Evolutionary conservation across 352 stramenopile genomes (phyloP).

Genomic region (Nothophytophthora sp.): DNA sequence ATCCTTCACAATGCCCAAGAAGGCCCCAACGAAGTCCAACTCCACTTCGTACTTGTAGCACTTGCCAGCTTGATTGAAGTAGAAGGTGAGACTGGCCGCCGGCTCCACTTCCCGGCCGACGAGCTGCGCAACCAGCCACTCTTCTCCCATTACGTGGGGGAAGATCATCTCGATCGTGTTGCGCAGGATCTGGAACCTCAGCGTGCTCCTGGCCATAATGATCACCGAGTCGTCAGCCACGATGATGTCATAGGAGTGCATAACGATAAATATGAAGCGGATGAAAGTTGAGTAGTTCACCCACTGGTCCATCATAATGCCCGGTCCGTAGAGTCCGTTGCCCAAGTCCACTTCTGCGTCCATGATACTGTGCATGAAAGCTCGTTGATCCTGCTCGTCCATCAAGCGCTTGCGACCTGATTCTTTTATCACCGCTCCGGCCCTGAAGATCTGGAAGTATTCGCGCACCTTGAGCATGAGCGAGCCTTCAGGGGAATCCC

Average conservation of each 20-base stretch:
- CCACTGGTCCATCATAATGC: constrained; percentile 4
- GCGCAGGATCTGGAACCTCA: constrained; percentile 23
- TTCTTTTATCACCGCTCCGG: constrained; percentile 6
- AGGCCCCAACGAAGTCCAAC: constrained; percentile 18
- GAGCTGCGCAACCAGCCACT: constrained; percentile 17
- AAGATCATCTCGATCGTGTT: constrained; percentile 26
- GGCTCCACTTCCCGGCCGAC: constrained; percentile 5
- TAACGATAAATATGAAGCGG: constrained; percentile 9
- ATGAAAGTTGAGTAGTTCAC: constrained; percentile 9
- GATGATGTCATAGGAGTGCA: constrained; percentile 5
- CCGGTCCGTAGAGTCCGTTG: not conserved
- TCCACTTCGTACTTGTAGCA: constrained; percentile 20
- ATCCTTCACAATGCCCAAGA: constrained; percentile 16
- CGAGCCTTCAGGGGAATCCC: constrained; percentile 26
- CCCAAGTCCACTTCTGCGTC: constrained; percentile 1
- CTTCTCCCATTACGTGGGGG: constrained; percentile 21
- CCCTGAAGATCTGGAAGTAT: constrained; percentile 25
- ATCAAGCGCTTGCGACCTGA: not conserved
- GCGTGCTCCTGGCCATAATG: constrained; percentile 4
- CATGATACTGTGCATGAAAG: constrained; percentile 6
- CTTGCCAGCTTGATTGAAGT: constrained; percentile 17
- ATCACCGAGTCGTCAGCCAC: constrained; percentile 17
- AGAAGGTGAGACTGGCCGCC: constrained; percentile 8
- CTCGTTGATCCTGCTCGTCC: constrained; percentile 12
- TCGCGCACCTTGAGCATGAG: constrained; percentile 22